Percentiles rank a stretch among this genome's conserved stretches.
Conservation (phyloP, 73 alveolate species). For the Paramecium tetraurelia region DNA sequence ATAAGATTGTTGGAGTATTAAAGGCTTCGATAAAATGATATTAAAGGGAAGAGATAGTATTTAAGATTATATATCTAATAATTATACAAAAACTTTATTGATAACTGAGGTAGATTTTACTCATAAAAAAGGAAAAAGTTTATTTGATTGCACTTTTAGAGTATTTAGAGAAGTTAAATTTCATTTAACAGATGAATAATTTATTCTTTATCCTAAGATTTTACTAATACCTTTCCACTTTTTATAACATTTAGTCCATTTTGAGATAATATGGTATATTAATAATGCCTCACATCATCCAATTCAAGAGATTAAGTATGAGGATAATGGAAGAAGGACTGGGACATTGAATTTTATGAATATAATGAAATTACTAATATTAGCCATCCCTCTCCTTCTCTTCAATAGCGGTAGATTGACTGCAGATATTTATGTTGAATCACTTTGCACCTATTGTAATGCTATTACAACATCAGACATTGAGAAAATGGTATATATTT, state of each 20-base stretch:
- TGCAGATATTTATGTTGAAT: background rate
- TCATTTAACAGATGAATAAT: background rate
- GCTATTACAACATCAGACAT: background rate
- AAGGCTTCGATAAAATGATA: slow-evolving; percentile 2
- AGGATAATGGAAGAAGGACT: background rate
- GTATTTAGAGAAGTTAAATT: background rate
- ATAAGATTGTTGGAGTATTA: background rate
- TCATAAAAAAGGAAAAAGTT: background rate
- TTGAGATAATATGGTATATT: background rate
- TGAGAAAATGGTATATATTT: background rate
- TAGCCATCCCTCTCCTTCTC: background rate
- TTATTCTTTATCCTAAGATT: background rate
- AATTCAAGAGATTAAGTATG: background rate
- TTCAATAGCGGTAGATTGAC: background rate
- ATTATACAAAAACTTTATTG: too few relatives aligned
- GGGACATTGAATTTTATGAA: background rate
- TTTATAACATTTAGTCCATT: too few relatives aligned
- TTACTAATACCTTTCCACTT: too few relatives aligned
- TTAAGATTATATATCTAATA: background rate
- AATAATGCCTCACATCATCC: background rate
- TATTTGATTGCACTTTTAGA: background rate
- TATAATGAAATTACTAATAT: background rate
- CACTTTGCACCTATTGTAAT: background rate
- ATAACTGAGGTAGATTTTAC: background rate
- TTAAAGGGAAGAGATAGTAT: background rate